phyloP scores from a whole-genome alignment of 176 grass and related monocot genomes.

The Oryza brachyantha region DNA sequence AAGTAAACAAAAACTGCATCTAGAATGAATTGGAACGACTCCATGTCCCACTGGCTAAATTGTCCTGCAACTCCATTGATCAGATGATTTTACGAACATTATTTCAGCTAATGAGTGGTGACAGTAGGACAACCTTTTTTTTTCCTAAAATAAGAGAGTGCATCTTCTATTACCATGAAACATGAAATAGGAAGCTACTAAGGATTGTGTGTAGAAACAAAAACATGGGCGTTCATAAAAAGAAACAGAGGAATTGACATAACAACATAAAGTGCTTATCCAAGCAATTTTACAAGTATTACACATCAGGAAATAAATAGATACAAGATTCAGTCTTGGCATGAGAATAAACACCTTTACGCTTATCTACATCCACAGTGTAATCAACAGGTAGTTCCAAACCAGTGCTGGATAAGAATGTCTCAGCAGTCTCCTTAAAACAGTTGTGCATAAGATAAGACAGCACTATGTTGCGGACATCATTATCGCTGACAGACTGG shows the following conservation, averaged over 20 bases:
- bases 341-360: slow-evolving; percentile 71
- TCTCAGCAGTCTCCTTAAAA: slow-evolving; percentile 92
- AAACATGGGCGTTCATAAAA: neutral
- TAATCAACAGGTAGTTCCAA: slow-evolving; percentile 76
- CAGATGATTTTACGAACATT: neutral
- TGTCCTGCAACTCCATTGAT: slow-evolving; percentile 10
- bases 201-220: neutral
- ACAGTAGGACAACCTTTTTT: neutral
- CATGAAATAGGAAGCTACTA: neutral
- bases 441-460: slow-evolving; percentile 99
- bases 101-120: slow-evolving; percentile 6
- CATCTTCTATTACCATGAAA: neutral
- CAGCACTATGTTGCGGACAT: slow-evolving; percentile 73
- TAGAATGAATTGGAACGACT: neutral
- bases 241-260: neutral
- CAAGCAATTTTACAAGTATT: neutral
- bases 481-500: slow-evolving; percentile 64
- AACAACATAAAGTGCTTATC: neutral
- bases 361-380: slow-evolving; percentile 72
- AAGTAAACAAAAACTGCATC: neutral
- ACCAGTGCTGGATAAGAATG: slow-evolving; percentile 69
- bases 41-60: neutral
- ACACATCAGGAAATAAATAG: neutral
- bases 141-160: neutral
- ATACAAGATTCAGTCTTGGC: slow-evolving; percentile 34